These are phyloP conservation scores for Kewa caespitosa DNA, from an alignment of 179 eudicot genomes.

Conservation along the genomic window DNA sequence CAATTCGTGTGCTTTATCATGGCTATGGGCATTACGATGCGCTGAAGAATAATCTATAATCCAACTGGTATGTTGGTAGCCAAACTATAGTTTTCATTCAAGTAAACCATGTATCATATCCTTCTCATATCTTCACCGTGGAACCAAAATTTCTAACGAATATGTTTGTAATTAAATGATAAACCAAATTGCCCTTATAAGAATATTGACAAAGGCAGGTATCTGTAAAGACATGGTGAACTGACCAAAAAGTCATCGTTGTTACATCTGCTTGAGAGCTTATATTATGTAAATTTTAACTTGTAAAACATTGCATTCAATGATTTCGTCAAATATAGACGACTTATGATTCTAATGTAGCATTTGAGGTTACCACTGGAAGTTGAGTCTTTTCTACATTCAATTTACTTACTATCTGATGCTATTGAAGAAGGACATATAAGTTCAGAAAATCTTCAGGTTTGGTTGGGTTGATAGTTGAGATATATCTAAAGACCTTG, in stretches of 20 bases:
- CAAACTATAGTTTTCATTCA: not conserved
- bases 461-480: too few relatives aligned
- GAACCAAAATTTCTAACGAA: not conserved
- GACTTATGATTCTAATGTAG: not conserved
- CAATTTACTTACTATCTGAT: too few relatives aligned
- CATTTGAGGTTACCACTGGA: too few relatives aligned
- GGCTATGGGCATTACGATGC: conserved; percentile 83
- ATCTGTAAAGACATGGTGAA: conserved; percentile 14
- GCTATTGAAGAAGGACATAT: too few relatives aligned
- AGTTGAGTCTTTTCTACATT: too few relatives aligned
- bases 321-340: not conserved
- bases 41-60: conserved; percentile 31
- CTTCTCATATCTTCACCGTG: not conserved
- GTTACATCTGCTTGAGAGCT: conserved; percentile 10
- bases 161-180: not conserved
- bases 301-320: not conserved
- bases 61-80: conserved; percentile 32
- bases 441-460: too few relatives aligned
- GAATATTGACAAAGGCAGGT: conserved; percentile 12
- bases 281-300: conserved; percentile 12
- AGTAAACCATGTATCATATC: not conserved
- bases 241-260: conserved; percentile 8
- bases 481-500: too few relatives aligned
- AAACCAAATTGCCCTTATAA: not conserved
- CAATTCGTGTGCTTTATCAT: conserved; percentile 63